Evolutionary conservation across 768 basidiomycete species (phyloP).

Genomic region (Clitopilus passeckerianus): DNA sequence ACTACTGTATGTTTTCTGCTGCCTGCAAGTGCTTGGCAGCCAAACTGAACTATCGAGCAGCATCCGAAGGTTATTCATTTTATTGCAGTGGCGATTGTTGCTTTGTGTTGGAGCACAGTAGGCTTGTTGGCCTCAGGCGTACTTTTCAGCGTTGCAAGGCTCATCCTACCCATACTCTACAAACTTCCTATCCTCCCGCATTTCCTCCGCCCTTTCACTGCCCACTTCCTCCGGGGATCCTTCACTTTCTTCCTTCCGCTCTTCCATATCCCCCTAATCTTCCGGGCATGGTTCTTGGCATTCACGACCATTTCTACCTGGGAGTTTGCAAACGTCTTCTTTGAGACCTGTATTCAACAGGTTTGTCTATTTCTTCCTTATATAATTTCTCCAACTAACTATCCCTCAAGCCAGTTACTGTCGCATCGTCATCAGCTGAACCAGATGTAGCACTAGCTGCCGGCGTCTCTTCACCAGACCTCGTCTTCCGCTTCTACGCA

Average conservation of each 20-base stretch:
- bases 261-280: constrained; percentile 37
- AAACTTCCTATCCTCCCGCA: constrained; percentile 46
- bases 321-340: constrained; percentile 60
- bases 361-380: constrained; percentile 24
- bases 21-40: constrained; percentile 6
- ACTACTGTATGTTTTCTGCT: background rate
- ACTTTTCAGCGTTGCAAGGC: constrained; percentile 44
- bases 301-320: constrained; percentile 50
- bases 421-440: constrained; percentile 42
- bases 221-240: constrained; percentile 55
- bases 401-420: constrained; percentile 37
- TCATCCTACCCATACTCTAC: constrained; percentile 47
- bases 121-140: constrained; percentile 23
- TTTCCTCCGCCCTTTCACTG: constrained; percentile 54
- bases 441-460: constrained; percentile 55
- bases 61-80: constrained; percentile 14
- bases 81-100: constrained; percentile 28
- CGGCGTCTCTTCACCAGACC: constrained; percentile 52
- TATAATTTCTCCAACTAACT: background rate
- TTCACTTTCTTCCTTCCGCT: constrained; percentile 51
- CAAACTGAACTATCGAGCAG: constrained; percentile 7
- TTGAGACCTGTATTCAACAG: constrained; percentile 55
- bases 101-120: constrained; percentile 31
- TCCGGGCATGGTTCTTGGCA: constrained; percentile 45
- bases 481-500: constrained; percentile 57